Conservation (phyloP, 2,329 filamentous ascomycete species). For the Gaeumannomyces tritici region DNA sequence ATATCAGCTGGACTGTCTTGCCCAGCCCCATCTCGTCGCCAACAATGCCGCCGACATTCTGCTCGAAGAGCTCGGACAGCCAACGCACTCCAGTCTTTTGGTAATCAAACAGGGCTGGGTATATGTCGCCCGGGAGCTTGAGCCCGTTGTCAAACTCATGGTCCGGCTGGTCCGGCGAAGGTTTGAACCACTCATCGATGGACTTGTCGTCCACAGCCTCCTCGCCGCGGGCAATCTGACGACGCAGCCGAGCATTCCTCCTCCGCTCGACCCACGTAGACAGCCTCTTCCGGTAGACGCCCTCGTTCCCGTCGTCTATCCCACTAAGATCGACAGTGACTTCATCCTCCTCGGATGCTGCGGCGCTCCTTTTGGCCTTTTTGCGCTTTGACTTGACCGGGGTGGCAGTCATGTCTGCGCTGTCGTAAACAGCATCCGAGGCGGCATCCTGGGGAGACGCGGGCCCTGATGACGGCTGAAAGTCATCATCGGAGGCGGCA, state of each 20-base stretch:
- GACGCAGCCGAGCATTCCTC: slow-evolving; percentile 26
- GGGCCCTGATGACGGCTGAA: slow-evolving; percentile 22
- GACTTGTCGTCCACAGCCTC: slow-evolving; percentile 30
- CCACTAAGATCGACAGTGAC: slow-evolving; percentile 37
- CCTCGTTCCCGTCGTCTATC: slow-evolving; percentile 85
- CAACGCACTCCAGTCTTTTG: slow-evolving; percentile 96
- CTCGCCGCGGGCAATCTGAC: slow-evolving; percentile 23
- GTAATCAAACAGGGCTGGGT: slow-evolving; percentile 86
- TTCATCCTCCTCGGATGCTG: slow-evolving; percentile 19
- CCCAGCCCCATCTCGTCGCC: slow-evolving; percentile 99
- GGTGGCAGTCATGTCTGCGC: slow-evolving; percentile 20
- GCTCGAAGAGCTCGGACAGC: slow-evolving; percentile 85
- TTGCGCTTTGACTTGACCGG: slow-evolving; percentile 21
- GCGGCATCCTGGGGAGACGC: slow-evolving; percentile 20
- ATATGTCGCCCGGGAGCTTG: slow-evolving; percentile 83
- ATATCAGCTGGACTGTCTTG: slow-evolving; percentile 67
- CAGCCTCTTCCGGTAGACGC: slow-evolving; percentile 66
- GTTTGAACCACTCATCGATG: slow-evolving; percentile 67
- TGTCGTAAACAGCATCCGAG: slow-evolving; percentile 9
- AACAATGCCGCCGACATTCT: slow-evolving; percentile 86
- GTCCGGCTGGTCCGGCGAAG: slow-evolving; percentile 75
- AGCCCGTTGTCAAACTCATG: slow-evolving; percentile 65
- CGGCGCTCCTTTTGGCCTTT: slow-evolving; percentile 15
- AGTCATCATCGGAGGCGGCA: slow-evolving; percentile 34
- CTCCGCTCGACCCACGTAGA: slow-evolving; percentile 59